These are phyloP conservation scores for Monascus purpureus DNA, from an alignment of 495 filamentous ascomycete species.

Conservation along the genomic window DNA sequence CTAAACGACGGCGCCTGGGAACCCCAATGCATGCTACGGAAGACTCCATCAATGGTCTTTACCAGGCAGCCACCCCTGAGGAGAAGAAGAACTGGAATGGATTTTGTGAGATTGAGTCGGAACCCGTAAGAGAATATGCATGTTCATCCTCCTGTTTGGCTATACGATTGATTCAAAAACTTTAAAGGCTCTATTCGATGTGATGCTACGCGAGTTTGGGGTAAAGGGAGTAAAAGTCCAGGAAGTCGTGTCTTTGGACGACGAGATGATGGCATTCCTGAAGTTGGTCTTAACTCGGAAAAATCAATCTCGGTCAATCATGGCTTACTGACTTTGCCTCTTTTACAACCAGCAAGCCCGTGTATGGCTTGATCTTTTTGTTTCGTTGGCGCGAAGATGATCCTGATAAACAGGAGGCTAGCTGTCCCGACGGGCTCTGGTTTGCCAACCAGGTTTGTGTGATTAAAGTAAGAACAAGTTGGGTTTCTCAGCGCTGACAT, in stretches of 20 bases:
- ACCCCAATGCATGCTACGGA: not conserved
- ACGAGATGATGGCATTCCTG: constrained; percentile 47
- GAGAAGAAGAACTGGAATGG: constrained; percentile 49
- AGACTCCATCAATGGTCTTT: constrained; percentile 14
- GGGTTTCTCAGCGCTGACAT: constrained; percentile 1
- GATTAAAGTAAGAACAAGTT: too few species aligned
- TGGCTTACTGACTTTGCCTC: constrained; percentile 1
- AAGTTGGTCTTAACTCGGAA: constrained; percentile 31
- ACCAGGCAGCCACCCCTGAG: constrained; percentile 19
- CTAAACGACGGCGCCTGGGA: not conserved
- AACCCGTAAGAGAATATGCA: constrained; percentile 57
- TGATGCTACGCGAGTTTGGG: constrained; percentile 66
- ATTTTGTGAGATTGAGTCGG: constrained; percentile 83
- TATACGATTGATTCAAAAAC: too few species aligned
- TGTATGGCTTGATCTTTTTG: constrained; percentile 74
- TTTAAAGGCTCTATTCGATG: constrained; percentile 62
- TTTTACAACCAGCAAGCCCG: constrained; percentile 40
- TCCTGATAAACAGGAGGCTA: constrained; percentile 37
- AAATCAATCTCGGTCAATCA: not conserved
- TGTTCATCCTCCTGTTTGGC: too few species aligned
- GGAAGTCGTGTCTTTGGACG: constrained; percentile 66
- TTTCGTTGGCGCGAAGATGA: constrained; percentile 57
- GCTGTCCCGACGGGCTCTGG: constrained; percentile 63
- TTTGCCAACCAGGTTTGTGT: constrained; percentile 79
- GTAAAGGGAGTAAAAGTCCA: constrained; percentile 58